phyloP scores from a whole-genome alignment of 805 yeast genomes.

The Starmerella apicola region DNA sequence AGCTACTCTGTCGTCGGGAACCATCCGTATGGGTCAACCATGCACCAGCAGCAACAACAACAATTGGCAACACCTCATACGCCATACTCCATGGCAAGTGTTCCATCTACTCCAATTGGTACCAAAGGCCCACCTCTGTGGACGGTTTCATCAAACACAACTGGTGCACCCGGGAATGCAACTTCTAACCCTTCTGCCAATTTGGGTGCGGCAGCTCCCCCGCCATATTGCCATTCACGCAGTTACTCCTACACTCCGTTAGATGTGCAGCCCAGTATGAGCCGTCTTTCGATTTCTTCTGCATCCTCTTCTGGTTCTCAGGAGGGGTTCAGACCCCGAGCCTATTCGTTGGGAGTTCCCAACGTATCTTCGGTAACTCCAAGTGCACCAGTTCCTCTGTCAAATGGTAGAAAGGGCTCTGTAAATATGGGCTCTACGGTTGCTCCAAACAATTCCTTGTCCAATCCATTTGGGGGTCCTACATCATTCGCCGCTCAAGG shows the following conservation, averaged over 20 bases:
- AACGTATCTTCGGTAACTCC: not conserved
- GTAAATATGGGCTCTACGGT: too few species aligned
- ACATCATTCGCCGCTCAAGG: not conserved
- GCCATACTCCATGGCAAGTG: not conserved
- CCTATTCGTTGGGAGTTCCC: conserved; percentile 11
- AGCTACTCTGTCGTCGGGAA: not conserved
- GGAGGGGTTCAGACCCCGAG: conserved; percentile 9
- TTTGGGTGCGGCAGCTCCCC: not conserved
- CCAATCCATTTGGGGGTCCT: not conserved
- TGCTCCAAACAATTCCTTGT: not conserved
- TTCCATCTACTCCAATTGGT: conserved; percentile 2
- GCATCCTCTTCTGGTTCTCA: conserved; percentile 1
- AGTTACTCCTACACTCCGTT: conserved; percentile 14
- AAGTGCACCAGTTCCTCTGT: too few species aligned
- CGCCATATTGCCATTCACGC: conserved; percentile 7
- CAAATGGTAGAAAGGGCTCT: too few species aligned
- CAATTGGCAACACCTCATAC: conserved; percentile 5
- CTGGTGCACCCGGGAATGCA: not conserved
- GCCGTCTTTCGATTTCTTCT: conserved; percentile 6
- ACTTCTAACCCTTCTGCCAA: too few species aligned
- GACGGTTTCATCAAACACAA: not conserved
- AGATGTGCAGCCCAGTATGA: conserved; percentile 5
- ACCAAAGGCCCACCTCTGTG: not conserved
- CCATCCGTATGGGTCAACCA: not conserved
- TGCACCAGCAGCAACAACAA: not conserved